Base-by-base conservation (phyloP, 306 rosid genomes). In the Lathyrus tuberosus region DNA sequence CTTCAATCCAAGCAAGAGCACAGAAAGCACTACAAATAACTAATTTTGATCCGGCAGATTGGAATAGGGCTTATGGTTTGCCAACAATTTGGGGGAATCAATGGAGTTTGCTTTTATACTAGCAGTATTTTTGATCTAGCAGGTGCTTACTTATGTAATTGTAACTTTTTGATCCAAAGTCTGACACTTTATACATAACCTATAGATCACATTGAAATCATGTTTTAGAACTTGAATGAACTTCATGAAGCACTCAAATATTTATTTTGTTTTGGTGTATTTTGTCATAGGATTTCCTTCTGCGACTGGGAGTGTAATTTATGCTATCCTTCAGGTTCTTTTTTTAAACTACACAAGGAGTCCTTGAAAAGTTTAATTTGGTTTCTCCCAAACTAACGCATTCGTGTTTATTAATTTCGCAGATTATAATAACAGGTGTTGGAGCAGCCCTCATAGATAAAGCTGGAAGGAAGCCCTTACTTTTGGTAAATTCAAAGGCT, bases 51-150 rank as follows among this genome's bases (percentile, higher is more conserved):
- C 47, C 59, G 40, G 16, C 85, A 94, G 98, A 90, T 94, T 52
- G 98, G 88, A 76, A 76, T 88, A 48, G 98, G 98, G 14, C 77
- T 90, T 65, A 90, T 90, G 97, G 82, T 86, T 22, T 94, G 96
- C 78, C 98, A 94, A 80, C 98, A 90, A 80, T 69, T 90, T 5
- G 98, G 98, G 16, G 98, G 98, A 75, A 88, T 93, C 83, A 93
- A 93, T 22, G 96, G 87, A 61, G 49, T 93, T 70, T 82, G 87
- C 81, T 93, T 93, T 75, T 93, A 93, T 44, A 46, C 76, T 68
- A 87, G 92, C 79, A 75, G 85, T 76, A 94, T 94, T 62, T 94
- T 90, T 73, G 95, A 86, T 52, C 77, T 70, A 74, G 98, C 95
- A 76, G 95, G 98, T 94, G 81, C 43, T 11, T 94, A 83, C 40